phyloP scores from a whole-genome alignment of 768 basidiomycete genomes.

The Amanita muscaria region DNA sequence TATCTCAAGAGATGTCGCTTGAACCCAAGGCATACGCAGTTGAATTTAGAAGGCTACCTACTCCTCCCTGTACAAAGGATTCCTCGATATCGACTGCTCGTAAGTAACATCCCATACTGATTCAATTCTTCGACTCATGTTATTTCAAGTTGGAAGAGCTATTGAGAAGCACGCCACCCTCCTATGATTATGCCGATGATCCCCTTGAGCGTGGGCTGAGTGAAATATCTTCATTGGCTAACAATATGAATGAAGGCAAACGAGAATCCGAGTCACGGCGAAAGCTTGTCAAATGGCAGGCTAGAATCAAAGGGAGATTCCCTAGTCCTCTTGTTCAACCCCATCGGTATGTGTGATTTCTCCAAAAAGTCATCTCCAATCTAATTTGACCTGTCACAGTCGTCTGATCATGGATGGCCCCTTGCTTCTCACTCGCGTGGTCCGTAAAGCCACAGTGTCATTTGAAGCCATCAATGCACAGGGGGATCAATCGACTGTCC shows the following conservation, averaged over 20 bases:
- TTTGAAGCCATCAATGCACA: slow-evolving; percentile 76
- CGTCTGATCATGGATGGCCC: slow-evolving; percentile 91
- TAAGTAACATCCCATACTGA: slow-evolving; percentile 30
- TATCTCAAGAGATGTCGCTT: slow-evolving; percentile 88
- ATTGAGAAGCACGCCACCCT: slow-evolving; percentile 75
- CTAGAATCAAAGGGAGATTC: slow-evolving; percentile 83
- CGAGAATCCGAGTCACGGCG: slow-evolving; percentile 88
- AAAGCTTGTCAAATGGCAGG: slow-evolving; percentile 86
- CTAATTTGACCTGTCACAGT: no score
- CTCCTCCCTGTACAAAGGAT: slow-evolving; percentile 94
- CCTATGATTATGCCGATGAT: slow-evolving; percentile 67
- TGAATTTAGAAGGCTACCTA: slow-evolving; percentile 90
- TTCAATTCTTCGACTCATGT: slow-evolving; percentile 1
- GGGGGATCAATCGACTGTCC: slow-evolving; percentile 71
- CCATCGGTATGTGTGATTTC: slow-evolving; percentile 65
- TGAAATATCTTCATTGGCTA: slow-evolving; percentile 84
- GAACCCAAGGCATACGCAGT: slow-evolving; percentile 86
- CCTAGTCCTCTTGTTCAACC: slow-evolving; percentile 98
- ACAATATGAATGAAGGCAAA: slow-evolving; percentile 97
- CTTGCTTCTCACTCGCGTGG: slow-evolving; percentile 79
- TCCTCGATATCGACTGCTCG: slow-evolving; percentile 91
- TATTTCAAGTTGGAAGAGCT: slow-evolving; percentile 71
- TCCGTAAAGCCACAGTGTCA: slow-evolving; percentile 72
- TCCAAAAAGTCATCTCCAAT: no score
- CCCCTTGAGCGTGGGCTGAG: slow-evolving; percentile 77